Evolutionary conservation across 2,329 filamentous ascomycete genomes (phyloP).

Genomic region (Dactylellina drechsleri): DNA sequence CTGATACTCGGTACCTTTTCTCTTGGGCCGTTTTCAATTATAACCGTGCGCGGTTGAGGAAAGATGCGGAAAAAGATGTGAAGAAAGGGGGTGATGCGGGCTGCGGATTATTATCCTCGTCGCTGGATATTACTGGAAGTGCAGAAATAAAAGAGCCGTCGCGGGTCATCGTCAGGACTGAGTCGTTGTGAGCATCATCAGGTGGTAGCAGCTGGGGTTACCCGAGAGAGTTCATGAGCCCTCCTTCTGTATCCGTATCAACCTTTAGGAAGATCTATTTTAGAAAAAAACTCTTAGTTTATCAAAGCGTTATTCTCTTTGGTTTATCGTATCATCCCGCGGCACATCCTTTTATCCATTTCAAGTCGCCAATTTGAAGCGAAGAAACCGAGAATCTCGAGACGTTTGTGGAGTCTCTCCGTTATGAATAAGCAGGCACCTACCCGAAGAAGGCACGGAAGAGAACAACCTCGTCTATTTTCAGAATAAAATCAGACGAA

Average conservation of each 20-base stretch:
- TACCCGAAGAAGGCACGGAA: slow-evolving; percentile 55
- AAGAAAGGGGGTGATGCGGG: slow-evolving; percentile 12
- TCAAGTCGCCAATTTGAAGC: slow-evolving; percentile 11
- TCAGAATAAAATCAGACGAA: slow-evolving; percentile 54
- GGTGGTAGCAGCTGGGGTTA: slow-evolving; percentile 26
- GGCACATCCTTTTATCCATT: not conserved
- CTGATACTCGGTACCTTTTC: slow-evolving; percentile 22
- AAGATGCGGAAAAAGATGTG: slow-evolving; percentile 6
- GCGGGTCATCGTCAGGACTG: slow-evolving; percentile 37
- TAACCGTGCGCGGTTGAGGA: slow-evolving; percentile 26
- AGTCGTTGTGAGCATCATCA: slow-evolving; percentile 22
- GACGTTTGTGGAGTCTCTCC: slow-evolving; percentile 29
- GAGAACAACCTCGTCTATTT: slow-evolving; percentile 52
- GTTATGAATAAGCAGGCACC: slow-evolving; percentile 39
- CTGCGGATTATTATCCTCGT: slow-evolving; percentile 28
- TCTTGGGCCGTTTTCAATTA: slow-evolving; percentile 27
- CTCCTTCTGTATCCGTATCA: slow-evolving; percentile 4
- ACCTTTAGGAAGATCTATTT: slow-evolving; percentile 2
- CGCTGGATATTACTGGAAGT: slow-evolving; percentile 36
- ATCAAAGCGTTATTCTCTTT: not conserved
- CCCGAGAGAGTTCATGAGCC: slow-evolving; percentile 6
- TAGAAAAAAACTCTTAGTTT: not conserved
- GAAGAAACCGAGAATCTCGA: slow-evolving; percentile 41
- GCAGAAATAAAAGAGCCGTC: slow-evolving; percentile 26
- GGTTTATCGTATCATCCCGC: too few relatives aligned